Evolutionary conservation across 169 alveolate species (phyloP).

Genomic region (Besnoitia besnoiti): DNA sequence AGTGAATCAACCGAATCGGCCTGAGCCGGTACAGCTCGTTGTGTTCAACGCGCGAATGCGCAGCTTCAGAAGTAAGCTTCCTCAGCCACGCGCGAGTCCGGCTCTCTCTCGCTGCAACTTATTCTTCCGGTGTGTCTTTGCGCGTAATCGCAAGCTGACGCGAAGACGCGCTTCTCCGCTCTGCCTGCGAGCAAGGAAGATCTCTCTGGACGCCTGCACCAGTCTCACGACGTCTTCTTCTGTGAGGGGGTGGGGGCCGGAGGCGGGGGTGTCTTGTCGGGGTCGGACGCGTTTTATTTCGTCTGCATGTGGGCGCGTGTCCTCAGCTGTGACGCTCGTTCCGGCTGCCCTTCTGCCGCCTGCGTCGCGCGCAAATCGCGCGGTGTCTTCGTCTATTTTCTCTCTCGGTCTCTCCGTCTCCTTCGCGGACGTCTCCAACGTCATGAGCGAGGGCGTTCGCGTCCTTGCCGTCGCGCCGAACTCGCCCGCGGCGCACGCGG

Average conservation of each 20-base stretch:
- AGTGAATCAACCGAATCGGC: background rate
- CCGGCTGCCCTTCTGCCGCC: background rate
- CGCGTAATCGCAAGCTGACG: background rate
- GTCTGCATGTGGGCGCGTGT: background rate
- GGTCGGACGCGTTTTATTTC: too few relatives aligned
- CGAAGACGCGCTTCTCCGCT: too few relatives aligned
- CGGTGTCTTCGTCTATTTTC: background rate
- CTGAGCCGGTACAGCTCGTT: conserved; percentile 18
- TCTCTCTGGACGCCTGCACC: too few relatives aligned
- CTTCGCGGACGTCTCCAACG: background rate
- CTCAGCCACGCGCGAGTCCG: background rate
- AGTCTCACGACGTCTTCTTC: too few relatives aligned
- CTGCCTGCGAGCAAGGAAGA: too few relatives aligned
- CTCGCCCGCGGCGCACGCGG: conserved; percentile 27
- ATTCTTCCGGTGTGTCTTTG: background rate
- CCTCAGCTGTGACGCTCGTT: background rate
- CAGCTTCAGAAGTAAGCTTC: background rate
- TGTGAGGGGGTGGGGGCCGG: too few relatives aligned
- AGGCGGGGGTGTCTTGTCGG: too few relatives aligned
- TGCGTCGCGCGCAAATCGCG: background rate
- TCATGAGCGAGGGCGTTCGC: conserved; percentile 13
- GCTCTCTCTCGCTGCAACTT: background rate
- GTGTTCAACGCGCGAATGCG: conserved; percentile 24
- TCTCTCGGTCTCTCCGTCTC: conserved; percentile 16
- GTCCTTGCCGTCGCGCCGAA: background rate